phyloP scores from a whole-genome alignment of 1,139 yeast genomes.

The Saccharomyces hybrid region DNA sequence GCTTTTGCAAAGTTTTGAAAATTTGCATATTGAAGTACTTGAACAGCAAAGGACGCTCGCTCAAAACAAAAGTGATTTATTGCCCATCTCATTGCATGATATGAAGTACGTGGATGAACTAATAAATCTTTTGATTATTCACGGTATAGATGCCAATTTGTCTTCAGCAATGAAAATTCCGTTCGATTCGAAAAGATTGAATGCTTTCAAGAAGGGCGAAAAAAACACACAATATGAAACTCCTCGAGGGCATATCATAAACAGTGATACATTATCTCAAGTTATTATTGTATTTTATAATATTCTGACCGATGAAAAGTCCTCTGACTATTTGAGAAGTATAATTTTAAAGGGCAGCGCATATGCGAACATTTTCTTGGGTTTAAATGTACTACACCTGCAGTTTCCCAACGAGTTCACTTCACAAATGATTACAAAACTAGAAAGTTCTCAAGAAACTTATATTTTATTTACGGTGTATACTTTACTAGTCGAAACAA shows the following conservation, averaged over 20 bases:
- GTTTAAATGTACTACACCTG: neutral
- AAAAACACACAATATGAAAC: conserved; percentile 19
- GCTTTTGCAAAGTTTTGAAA: conserved; percentile 17
- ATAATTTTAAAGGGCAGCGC: conserved; percentile 66
- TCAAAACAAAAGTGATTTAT: conserved; percentile 36
- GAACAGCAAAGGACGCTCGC: conserved; percentile 6
- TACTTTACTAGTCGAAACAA: conserved; percentile 43
- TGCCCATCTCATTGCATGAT: conserved; percentile 76
- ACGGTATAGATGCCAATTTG: conserved; percentile 63
- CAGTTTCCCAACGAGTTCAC: neutral
- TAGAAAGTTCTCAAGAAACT: conserved; percentile 47
- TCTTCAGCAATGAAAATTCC: conserved; percentile 60
- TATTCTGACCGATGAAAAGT: conserved; percentile 6
- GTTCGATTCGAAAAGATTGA: conserved; percentile 49
- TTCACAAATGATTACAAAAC: conserved; percentile 12
- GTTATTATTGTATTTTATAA: conserved; percentile 11
- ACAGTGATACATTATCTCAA: conserved; percentile 9
- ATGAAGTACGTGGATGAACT: conserved; percentile 64
- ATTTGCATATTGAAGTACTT: conserved; percentile 9
- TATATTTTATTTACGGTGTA: conserved; percentile 53
- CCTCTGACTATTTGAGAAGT: conserved; percentile 36
- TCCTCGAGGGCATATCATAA: conserved; percentile 8
- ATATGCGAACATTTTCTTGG: conserved; percentile 39
- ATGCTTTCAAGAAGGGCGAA: conserved; percentile 34
- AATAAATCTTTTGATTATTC: conserved; percentile 54